These are phyloP conservation scores for Cystofilobasidium ferigula DNA, from an alignment of 768 basidiomycete species.

Conservation along the genomic window DNA sequence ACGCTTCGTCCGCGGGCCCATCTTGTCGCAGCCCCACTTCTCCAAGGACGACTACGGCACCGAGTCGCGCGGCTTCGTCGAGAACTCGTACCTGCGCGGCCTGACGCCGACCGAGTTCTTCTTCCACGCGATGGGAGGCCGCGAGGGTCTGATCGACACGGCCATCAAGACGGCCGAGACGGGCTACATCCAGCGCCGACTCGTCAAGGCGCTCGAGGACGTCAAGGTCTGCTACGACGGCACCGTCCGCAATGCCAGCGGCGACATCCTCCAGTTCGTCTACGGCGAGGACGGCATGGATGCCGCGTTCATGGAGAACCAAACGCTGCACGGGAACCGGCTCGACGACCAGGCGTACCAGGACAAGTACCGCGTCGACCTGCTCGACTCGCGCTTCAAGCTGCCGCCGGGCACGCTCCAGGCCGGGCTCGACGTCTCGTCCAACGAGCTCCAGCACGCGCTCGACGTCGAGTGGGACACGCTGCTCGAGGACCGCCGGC, in stretches of 20 bases:
- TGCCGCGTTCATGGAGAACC: constrained; percentile 91
- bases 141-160: constrained; percentile 97
- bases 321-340: constrained; percentile 79
- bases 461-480: constrained; percentile 67
- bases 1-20: too few relatives aligned
- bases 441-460: constrained; percentile 66
- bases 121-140: constrained; percentile 99
- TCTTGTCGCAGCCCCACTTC: constrained; percentile 58
- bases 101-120: constrained; percentile 97
- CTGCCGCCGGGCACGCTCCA: constrained; percentile 71
- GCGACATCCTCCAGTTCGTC: constrained; percentile 88
- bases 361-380: constrained; percentile 86
- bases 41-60: constrained; percentile 98
- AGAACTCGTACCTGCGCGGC: constrained; percentile 94
- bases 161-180: constrained; percentile 99
- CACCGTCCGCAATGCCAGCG: constrained; percentile 91
- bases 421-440: constrained; percentile 75
- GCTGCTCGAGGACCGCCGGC: constrained; percentile 59
- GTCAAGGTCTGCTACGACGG: constrained; percentile 97
- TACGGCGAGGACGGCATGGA: constrained; percentile 99
- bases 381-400: constrained; percentile 55
- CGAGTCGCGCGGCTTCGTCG: constrained; percentile 94
- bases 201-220: constrained; percentile 96
- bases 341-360: constrained; percentile 74
- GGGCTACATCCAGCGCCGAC: constrained; percentile 93